Evolutionary conservation across 352 stramenopile species (phyloP), one percentile per base, ranked within the genome.

Genomic region (Phytophthora capsici): DNA sequence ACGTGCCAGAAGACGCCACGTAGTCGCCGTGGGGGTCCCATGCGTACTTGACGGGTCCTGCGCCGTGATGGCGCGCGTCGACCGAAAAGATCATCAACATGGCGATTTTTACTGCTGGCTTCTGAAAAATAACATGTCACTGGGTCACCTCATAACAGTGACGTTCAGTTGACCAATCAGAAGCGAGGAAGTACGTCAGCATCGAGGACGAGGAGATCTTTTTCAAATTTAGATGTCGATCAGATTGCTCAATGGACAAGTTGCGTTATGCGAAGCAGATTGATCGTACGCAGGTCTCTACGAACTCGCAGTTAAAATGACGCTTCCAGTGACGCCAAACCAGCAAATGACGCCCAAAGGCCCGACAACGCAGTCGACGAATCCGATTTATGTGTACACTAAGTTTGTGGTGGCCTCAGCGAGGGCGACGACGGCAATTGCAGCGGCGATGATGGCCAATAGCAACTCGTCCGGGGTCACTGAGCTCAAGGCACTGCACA

Each of bases 21-120:
- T 87, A 91, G 66, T 84, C 84, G 56, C 82, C 85, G 25, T 83
- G 80, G 13, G 85, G 85, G 38, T 93, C 83, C 85, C 85, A 93
- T n/a, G 78, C 71, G 74, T 93, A 93, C 61, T 88, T 89, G 65
- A 93, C 74, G 36, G 82, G 79, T 3, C 85, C 85, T 3, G 59
- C 69, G 59, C 85, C 85, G 71, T 93, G 85, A 58, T 91, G 82
- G 34, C 85, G 81, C 61, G 84, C 79, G 62, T 93, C 85, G 22
- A 93, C 83, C 19, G 82, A 90, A 72, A 93, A 93, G 57, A 90
- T 84, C 71, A 90, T 89, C 57, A 91, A 73, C 85, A 93, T 93
- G 43, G 43, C 19, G 34, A 19, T 45, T 40, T 48, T 46, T 61
- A 47, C 32, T 17, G 16, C 49, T 60, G 38, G 25, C 34, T 66